Base-by-base conservation (phyloP, 1,139 yeast genomes). In the Eremothecium gossypii region DNA sequence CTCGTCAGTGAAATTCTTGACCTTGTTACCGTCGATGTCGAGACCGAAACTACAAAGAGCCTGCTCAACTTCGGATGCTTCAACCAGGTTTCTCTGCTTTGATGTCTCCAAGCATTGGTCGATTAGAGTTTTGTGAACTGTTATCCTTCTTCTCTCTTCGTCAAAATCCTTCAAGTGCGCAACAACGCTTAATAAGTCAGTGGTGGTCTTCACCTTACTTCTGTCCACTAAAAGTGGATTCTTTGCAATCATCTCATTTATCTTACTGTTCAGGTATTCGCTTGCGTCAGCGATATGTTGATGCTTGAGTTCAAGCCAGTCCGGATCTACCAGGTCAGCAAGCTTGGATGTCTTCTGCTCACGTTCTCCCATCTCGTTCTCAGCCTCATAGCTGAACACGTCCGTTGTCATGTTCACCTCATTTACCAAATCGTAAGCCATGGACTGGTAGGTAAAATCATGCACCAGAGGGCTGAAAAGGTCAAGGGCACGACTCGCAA, bases 361-460 rank as follows among this genome's bases (percentile, higher is more conserved):
- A 40, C 72, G 71, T 30, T 60, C 67, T 8, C 87, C 87, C 29
- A 65, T 64, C 55, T 77, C 85, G 53, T 71, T 77, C 52, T 80
- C 84, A 4, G 77, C 73, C 36, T 68, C 59, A 57, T 83, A 87
- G 34, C 63, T 68, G 60, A 78, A 84, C n/a, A 60, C 58, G 49
- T 67, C 71, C 20, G 68, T 68, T 41, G 65, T 67, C n/a, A 69
- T 65, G 26, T 76, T 74, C 23, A 60, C 49, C 50, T 74, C 77
- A 2, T 52, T 49, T 3, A 56, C 55, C 8, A 63, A 63, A 61
- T 91, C 98, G 68, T 82, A 80, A 11, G 91, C 83, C 85, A 89
- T 81, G 6, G 96, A 91, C 62, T 91, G 95, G 61, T 87, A 93
- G n/a, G 83, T 77, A 63, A 89, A 86, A 59, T 87, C 96, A 61